Percentiles rank a stretch among this genome's conserved stretches.
Conservation (phyloP, 2,329 filamentous ascomycete genomes). For the Mariannaea sp. region DNA sequence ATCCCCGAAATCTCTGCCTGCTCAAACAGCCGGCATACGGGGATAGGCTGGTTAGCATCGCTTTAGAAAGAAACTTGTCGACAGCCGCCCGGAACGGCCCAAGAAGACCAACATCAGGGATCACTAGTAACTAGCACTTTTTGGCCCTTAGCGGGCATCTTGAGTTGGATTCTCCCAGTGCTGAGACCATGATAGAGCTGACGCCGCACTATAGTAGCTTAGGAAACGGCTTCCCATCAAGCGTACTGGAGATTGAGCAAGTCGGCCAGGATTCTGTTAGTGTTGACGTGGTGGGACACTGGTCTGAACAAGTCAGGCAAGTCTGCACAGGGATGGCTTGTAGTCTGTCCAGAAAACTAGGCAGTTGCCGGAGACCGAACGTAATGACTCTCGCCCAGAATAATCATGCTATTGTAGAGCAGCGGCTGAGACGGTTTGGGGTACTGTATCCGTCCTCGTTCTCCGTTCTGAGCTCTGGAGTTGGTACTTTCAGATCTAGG, state of each 20-base stretch:
- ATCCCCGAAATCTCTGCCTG: too few relatives aligned
- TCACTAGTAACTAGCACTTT: slow-evolving; percentile 22
- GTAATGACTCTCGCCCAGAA: too few relatives aligned
- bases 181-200: slow-evolving; percentile 29
- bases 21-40: too few relatives aligned
- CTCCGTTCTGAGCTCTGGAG: too few relatives aligned
- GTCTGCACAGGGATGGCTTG: slow-evolving; percentile 28
- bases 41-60: too few relatives aligned
- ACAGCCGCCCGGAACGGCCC: too few relatives aligned
- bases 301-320: slow-evolving; percentile 15
- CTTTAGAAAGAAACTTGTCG: too few relatives aligned
- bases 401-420: background rate
- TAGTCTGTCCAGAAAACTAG: slow-evolving; percentile 25
- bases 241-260: slow-evolving; percentile 21
- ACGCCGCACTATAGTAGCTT: slow-evolving; percentile 26
- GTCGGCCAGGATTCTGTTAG: slow-evolving; percentile 26
- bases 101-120: slow-evolving; percentile 19
- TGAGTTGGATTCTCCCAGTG: slow-evolving; percentile 31
- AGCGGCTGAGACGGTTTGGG: slow-evolving; percentile 1
- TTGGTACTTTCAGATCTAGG: slow-evolving; percentile 20
- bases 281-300: slow-evolving; percentile 24
- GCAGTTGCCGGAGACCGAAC: slow-evolving; percentile 18
- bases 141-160: slow-evolving; percentile 30
- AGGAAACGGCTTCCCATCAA: slow-evolving; percentile 30
- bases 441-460: too few relatives aligned